These are phyloP conservation scores for Penicillium digitatum DNA, from an alignment of 2,329 filamentous ascomycete species.

Conservation along the genomic window DNA sequence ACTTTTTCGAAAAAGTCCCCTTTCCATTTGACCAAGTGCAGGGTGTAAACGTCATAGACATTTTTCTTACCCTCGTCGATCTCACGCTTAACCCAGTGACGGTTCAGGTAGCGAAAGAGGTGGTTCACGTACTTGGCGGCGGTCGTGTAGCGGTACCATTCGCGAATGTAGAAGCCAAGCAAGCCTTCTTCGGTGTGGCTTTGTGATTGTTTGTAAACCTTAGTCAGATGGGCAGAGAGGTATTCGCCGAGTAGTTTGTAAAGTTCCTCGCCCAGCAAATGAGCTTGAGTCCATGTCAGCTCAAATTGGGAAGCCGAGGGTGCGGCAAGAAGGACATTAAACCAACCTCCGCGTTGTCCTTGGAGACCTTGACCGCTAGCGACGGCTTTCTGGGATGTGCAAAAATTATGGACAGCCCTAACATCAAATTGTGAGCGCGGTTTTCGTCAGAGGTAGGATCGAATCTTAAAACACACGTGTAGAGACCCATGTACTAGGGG, in stretches of 20 bases:
- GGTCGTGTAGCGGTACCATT: conserved; percentile 94
- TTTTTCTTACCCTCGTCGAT: conserved; percentile 99
- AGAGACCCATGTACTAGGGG: conserved; percentile 83
- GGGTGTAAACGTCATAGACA: conserved; percentile 95
- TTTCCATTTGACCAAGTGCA: conserved; percentile 94
- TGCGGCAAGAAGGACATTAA: not conserved
- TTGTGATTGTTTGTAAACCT: conserved; percentile 67
- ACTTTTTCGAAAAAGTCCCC: conserved; percentile 82
- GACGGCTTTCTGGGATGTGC: conserved; percentile 92
- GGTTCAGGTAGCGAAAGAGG: conserved; percentile 90
- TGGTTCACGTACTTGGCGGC: conserved; percentile 98
- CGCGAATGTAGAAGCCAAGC: conserved; percentile 86
- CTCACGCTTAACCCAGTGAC: conserved; percentile 98
- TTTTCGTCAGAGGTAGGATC: conserved; percentile 11
- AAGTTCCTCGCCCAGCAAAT: conserved; percentile 90
- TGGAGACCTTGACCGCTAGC: conserved; percentile 51
- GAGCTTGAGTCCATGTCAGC: conserved; percentile 54
- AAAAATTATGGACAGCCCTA: conserved; percentile 96
- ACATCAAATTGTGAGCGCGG: conserved; percentile 16
- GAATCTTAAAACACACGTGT: conserved; percentile 59
- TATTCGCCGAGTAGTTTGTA: conserved; percentile 90
- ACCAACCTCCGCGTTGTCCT: conserved; percentile 68
- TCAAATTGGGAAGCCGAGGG: not conserved
- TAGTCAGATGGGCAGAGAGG: conserved; percentile 70
- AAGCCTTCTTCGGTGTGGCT: conserved; percentile 85